Percentiles rank a stretch among this genome's conserved stretches.
Conservation (phyloP, 2,329 filamentous ascomycete species). For the Verticillium isaacii region DNA sequence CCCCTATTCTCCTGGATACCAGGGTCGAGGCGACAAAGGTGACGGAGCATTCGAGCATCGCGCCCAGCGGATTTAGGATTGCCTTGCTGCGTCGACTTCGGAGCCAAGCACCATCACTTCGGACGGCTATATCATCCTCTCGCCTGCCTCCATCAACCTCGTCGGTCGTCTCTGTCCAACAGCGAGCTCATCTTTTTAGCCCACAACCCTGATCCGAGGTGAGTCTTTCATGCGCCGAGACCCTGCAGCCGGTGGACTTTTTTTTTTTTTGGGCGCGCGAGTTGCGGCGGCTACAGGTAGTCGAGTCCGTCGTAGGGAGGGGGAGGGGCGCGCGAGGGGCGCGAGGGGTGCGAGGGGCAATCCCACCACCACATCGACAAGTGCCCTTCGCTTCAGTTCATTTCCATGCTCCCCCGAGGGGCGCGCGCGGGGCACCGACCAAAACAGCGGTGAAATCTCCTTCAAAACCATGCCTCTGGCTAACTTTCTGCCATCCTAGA, state of each 20-base stretch:
- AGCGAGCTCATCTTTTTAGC: neutral
- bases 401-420: neutral
- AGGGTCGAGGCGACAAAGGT: neutral
- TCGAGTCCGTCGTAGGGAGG: neutral
- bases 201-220: neutral
- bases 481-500: conserved; percentile 1
- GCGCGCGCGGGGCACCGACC: conserved; percentile 1
- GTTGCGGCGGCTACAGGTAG: neutral
- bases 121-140: neutral
- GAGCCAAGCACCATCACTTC: neutral
- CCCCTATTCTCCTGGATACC: conserved; percentile 1
- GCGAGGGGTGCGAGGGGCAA: neutral
- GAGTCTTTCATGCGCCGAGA: neutral
- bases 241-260: neutral
- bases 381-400: neutral
- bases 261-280: neutral
- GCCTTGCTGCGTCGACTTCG: neutral
- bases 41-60: neutral
- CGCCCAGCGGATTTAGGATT: neutral
- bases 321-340: neutral
- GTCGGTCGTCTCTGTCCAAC: neutral
- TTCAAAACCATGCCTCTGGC: conserved; percentile 5
- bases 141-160: neutral
- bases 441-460: conserved; percentile 15
- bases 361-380: neutral